Evolutionary conservation across 1,284 basidiomycete genomes (phyloP).

Genomic region (Cryptococcus amylolentus): DNA sequence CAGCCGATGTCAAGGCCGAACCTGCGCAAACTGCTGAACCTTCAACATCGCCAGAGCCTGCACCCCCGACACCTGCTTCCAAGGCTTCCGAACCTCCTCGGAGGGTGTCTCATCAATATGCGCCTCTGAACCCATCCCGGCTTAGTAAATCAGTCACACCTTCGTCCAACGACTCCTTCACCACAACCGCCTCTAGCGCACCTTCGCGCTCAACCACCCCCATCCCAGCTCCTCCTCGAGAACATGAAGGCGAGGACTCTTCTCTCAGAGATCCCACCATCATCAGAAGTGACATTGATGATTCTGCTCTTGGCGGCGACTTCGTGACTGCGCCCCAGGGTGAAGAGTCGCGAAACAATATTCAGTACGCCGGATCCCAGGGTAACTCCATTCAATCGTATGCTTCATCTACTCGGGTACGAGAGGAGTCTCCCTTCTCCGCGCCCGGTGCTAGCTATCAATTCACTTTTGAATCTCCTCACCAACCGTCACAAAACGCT

Average conservation of each 20-base stretch:
- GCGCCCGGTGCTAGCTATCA: constrained; percentile 54
- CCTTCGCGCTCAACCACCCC: constrained; percentile 4
- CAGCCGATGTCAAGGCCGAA: constrained; percentile 12
- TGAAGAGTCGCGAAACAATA: background rate
- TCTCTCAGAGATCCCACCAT: constrained; percentile 10
- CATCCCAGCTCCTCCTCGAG: background rate
- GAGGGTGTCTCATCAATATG: constrained; percentile 42
- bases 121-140: constrained; percentile 42
- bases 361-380: background rate
- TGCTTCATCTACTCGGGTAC: constrained; percentile 12
- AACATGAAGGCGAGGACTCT: constrained; percentile 12
- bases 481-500: constrained; percentile 14
- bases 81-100: constrained; percentile 20
- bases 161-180: constrained; percentile 19
- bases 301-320: constrained; percentile 3
- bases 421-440: constrained; percentile 43
- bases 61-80: constrained; percentile 22
- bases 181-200: constrained; percentile 9
- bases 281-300: constrained; percentile 3
- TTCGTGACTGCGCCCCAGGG: constrained; percentile 9
- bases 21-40: constrained; percentile 16
- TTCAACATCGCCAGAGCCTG: constrained; percentile 1
- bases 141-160: constrained; percentile 49
- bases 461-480: constrained; percentile 70
- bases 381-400: too few relatives aligned